Conservation (phyloP, 495 filamentous ascomycete genomes). For the Hypoxylon fuscum region DNA sequence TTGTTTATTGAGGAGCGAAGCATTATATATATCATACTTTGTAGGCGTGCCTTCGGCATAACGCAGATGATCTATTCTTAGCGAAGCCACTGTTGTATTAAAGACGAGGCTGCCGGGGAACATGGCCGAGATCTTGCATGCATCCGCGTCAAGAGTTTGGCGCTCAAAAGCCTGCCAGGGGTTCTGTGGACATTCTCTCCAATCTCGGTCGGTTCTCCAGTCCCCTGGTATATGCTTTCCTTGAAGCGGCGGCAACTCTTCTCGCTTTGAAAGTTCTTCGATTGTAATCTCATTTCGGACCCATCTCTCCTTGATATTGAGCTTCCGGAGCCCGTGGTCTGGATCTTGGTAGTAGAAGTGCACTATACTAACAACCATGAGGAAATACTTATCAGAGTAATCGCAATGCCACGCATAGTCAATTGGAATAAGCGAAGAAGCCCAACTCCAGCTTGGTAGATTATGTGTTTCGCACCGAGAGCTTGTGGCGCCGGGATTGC, state of each 20-base stretch:
- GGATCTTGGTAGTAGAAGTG: constrained; percentile 16
- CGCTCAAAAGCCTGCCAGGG: constrained; percentile 1
- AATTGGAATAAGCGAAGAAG: constrained; percentile 7
- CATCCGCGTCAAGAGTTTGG: background rate
- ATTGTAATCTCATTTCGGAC: background rate
- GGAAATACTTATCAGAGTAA: background rate
- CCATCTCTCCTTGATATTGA: constrained; percentile 15
- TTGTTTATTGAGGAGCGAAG: background rate
- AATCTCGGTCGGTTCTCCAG: constrained; percentile 14
- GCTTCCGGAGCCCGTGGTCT: background rate
- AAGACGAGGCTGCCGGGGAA: constrained; percentile 18
- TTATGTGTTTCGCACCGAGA: background rate
- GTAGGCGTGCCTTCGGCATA: background rate
- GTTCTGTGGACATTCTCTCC: constrained; percentile 22
- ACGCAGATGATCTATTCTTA: constrained; percentile 7
- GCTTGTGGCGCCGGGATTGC: constrained; percentile 1
- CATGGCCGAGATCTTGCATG: constrained; percentile 1
- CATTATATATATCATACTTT: background rate
- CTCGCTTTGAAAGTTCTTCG: background rate
- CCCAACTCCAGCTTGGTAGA: constrained; percentile 32
- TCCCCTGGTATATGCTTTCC: constrained; percentile 4
- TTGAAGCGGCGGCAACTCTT: constrained; percentile 7
- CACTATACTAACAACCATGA: background rate
- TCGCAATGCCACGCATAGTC: constrained; percentile 5
- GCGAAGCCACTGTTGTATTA: constrained; percentile 10